Percentiles rank a stretch among this genome's conserved stretches.
phyloP scores from a whole-genome alignment of 2,329 filamentous ascomycete genomes.

The Endothia cerciana region DNA sequence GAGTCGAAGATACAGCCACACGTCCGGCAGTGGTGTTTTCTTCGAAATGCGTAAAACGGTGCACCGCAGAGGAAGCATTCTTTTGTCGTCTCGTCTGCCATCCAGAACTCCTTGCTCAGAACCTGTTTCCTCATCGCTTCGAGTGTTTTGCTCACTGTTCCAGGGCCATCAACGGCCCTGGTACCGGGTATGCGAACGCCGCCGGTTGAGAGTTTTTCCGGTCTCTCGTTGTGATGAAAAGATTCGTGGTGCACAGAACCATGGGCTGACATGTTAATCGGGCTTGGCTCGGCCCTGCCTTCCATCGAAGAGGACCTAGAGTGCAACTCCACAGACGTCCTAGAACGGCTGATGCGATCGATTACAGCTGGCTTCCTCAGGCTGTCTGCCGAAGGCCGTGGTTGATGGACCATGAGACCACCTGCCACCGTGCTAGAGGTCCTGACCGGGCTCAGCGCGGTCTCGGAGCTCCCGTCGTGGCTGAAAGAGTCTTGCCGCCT shows the following conservation, averaged over 20 bases:
- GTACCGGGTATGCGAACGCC: conserved; percentile 60
- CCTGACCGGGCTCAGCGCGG: conserved; percentile 49
- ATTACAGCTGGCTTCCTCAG: conserved; percentile 56
- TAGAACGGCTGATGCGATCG: conserved; percentile 56
- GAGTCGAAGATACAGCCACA: conserved; percentile 99
- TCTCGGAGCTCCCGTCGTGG: conserved; percentile 50
- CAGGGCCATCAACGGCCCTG: conserved; percentile 59
- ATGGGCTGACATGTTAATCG: conserved; percentile 62
- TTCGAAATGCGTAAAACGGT: conserved; percentile 87
- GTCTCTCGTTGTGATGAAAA: conserved; percentile 52
- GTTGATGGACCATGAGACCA: conserved; percentile 31
- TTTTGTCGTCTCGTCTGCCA: conserved; percentile 97
- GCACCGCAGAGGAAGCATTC: conserved; percentile 94
- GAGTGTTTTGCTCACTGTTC: conserved; percentile 62
- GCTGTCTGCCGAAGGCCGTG: conserved; percentile 39
- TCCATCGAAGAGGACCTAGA: conserved; percentile 65
- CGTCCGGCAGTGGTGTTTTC: conserved; percentile 94
- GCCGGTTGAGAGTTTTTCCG: conserved; percentile 50
- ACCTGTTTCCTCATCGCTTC: conserved; percentile 83
- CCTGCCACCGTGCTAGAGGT: conserved; percentile 36
- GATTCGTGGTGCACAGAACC: conserved; percentile 61
- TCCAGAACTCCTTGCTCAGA: conserved; percentile 96
- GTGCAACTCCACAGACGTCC: conserved; percentile 45
- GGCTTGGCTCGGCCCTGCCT: conserved; percentile 59
- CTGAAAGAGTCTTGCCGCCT: conserved; percentile 50